Evolutionary conservation across 2,329 filamentous ascomycete species (phyloP), one percentile per base, ranked within the genome.

Genomic region (Atkinsonella hypoxylon): DNA sequence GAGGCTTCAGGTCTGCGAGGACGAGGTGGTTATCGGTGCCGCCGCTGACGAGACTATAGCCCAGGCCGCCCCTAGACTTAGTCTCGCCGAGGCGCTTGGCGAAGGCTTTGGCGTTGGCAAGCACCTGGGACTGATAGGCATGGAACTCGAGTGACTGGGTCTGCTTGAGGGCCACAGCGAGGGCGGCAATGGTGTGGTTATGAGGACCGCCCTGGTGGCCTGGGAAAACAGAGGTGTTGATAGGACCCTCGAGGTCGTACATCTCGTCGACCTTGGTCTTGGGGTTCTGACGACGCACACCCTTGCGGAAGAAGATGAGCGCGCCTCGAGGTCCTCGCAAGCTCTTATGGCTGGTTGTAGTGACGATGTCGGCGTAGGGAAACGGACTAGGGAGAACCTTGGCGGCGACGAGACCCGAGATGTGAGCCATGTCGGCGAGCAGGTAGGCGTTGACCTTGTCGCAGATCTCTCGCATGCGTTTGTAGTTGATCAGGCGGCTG

Each of bases 1-100:
- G 87, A 38, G 87, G 82, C 73, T 95, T 95, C 47, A 98, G 79
- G 67, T 98, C 93, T 46, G 93, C 76, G 17, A 98, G 79, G 11
- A 98, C 87, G 56, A 98, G 83, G 71, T 98, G 93, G 75, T 95
- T 97, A 73, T 98, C 93, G 26, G 93, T 98, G 58, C 93, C 93
- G 60, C 89, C 90, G 51, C 86, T 87, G 55, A 98, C 93, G 55
- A 98, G 81, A 65, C 83, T 87, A 76, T 96, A 95, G 44, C 85
- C 87, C 12, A 90, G 76, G 2, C 83, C 83, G 51, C 85, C 86
- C 64, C 85, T 86, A 61, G 83, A 82, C 67, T 90, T 88, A 51
- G 75, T 64, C 30, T 78, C 76, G 54, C 82, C 79, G 26, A 87
- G 70, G 13, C 83, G 75, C 49, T 77, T 75, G 30, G 87, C 89